Percentiles rank a stretch among this genome's conserved stretches.
Evolutionary conservation across 2,329 filamentous ascomycete genomes (phyloP).

Genomic region (Neopestalotiopsis clavispora): DNA sequence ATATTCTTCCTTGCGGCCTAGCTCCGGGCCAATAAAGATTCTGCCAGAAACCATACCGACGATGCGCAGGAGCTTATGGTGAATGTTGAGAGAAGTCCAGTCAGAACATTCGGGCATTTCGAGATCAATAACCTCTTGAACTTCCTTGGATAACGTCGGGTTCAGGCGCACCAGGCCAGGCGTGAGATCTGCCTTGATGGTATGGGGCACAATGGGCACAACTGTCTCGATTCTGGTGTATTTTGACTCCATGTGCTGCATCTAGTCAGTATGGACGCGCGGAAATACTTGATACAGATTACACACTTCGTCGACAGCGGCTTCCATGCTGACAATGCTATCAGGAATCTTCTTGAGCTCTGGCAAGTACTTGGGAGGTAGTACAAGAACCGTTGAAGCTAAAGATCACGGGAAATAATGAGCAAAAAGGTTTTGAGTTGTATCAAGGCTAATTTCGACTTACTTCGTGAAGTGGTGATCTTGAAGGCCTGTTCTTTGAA

Average conservation of each 20-base stretch:
- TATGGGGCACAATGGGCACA: conserved; percentile 7
- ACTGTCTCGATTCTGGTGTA: conserved; percentile 7
- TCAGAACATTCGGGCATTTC: conserved; percentile 28
- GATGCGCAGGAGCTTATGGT: conserved; percentile 46
- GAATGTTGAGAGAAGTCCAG: conserved; percentile 47
- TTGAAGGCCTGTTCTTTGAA: conserved; percentile 27
- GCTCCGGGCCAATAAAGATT: conserved; percentile 52
- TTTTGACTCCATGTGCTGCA: conserved; percentile 9
- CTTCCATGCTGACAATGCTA: conserved; percentile 7
- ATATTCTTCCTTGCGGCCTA: conserved; percentile 50
- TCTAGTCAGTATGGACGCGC: neutral
- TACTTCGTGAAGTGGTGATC: conserved; percentile 7
- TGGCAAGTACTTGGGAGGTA: conserved; percentile 7
- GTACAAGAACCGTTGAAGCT: conserved; percentile 2
- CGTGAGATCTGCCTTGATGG: conserved; percentile 11
- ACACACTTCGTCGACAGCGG: conserved; percentile 2
- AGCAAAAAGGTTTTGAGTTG: neutral
- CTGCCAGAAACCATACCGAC: conserved; percentile 51
- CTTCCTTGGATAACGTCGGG: neutral
- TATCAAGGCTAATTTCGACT: neutral
- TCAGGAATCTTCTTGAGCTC: conserved; percentile 7
- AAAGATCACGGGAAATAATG: neutral
- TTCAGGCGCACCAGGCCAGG: conserved; percentile 8
- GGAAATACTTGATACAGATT: neutral
- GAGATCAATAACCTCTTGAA: conserved; percentile 10